A percentile compares a stretch with the other conserved stretches of the same genome.
Evolutionary conservation across 192 early-diverging fungal genomes (phyloP).

Genomic region (Oehlia diaphana): DNA sequence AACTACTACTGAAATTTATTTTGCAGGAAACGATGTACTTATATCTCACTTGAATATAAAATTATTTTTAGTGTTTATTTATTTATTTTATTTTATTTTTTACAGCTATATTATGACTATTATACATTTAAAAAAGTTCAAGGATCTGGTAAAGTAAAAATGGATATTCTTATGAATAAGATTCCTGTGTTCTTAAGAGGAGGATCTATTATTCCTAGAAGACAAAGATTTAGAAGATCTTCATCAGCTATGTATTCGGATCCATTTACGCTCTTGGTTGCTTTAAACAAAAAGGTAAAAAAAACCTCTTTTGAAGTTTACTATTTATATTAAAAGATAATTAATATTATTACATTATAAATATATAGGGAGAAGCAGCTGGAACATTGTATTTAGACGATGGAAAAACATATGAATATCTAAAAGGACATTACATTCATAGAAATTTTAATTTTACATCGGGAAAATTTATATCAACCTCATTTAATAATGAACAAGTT

Average conservation of each 20-base stretch:
- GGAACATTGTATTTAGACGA: constrained; percentile 93
- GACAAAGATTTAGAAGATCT: constrained; percentile 82
- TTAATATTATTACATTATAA: too few species aligned
- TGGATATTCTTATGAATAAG: constrained; percentile 69
- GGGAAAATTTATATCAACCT: constrained; percentile 32
- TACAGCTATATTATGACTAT: constrained; percentile 74
- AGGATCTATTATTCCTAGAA: constrained; percentile 84
- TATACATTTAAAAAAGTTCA: constrained; percentile 38
- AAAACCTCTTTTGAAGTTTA: too few species aligned
- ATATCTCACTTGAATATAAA: constrained; percentile 39
- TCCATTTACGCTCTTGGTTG: constrained; percentile 89
- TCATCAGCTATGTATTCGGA: constrained; percentile 80
- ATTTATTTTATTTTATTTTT: constrained; percentile 16
- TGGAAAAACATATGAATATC: constrained; percentile 75
- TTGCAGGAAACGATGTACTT: constrained; percentile 65
- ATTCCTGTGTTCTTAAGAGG: constrained; percentile 89
- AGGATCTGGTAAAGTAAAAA: constrained; percentile 39
- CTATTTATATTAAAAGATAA: too few species aligned
- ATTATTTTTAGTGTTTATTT: neutral
- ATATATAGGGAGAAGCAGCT: constrained; percentile 55
- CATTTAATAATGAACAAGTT: neutral
- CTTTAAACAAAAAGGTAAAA: constrained; percentile 61
- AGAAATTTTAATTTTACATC: constrained; percentile 51
- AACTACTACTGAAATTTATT: constrained; percentile 62
- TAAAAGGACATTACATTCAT: constrained; percentile 68